A percentile compares a stretch with the other conserved stretches of the same genome.
Conservation (phyloP, 208 protist genomes). For the Crithidia acanthocephali region DNA sequence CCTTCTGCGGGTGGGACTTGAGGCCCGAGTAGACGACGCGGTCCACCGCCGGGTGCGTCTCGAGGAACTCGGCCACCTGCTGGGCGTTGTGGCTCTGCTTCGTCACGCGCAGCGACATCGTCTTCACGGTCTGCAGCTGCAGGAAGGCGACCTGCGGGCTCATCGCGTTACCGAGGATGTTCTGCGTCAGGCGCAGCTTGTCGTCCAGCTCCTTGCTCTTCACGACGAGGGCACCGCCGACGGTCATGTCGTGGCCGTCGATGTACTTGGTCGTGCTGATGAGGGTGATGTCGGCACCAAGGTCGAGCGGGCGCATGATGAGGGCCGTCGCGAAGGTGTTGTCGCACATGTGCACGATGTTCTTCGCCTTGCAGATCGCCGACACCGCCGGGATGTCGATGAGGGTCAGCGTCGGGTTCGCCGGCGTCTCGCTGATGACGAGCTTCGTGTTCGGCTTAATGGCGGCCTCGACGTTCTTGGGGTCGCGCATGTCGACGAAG, state of each 20-base stretch:
- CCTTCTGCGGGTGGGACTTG: conserved; percentile 93
- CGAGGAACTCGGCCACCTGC: conserved; percentile 90
- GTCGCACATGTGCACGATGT: conserved; percentile 94
- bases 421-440: conserved; percentile 96
- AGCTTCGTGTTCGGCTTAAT: conserved; percentile 94
- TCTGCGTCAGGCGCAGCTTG: conserved; percentile 93
- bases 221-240: conserved; percentile 90
- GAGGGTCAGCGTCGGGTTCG: conserved; percentile 95
- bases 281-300: conserved; percentile 96
- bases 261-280: conserved; percentile 98
- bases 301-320: conserved; percentile 95
- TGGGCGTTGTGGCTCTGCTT: conserved; percentile 93
- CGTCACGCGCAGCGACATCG: conserved; percentile 93
- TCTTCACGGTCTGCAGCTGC: conserved; percentile 96
- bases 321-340: conserved; percentile 97
- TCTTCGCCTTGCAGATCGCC: conserved; percentile 77
- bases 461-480: conserved; percentile 81
- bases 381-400: conserved; percentile 91
- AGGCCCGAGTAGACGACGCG: conserved; percentile 94
- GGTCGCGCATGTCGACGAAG: conserved; percentile 94
- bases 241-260: conserved; percentile 96
- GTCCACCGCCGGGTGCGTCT: conserved; percentile 82
- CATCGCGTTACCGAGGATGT: conserved; percentile 94
- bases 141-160: conserved; percentile 95
- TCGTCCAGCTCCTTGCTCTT: conserved; percentile 82